Evolutionary conservation across 1,139 yeast genomes (phyloP).

Genomic region (Candida glucosophila): DNA sequence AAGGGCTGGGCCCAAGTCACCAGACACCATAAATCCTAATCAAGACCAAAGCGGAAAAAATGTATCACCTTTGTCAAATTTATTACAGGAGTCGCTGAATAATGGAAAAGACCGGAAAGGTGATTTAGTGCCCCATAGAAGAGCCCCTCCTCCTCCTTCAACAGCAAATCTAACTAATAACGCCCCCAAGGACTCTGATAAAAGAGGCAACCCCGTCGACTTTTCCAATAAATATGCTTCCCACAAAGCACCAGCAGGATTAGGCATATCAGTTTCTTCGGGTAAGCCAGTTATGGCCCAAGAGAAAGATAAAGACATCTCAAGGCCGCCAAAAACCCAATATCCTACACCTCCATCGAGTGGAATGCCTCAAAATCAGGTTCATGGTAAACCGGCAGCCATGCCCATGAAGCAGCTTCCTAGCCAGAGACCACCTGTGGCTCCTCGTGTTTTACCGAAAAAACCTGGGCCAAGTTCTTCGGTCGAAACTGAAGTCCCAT

Average conservation of each 20-base stretch:
- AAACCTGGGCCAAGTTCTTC: neutral
- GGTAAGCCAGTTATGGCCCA: too few species aligned
- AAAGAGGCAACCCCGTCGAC: slow-evolving; percentile 4
- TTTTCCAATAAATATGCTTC: too few species aligned
- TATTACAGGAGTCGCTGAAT: slow-evolving; percentile 17
- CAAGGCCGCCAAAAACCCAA: too few species aligned
- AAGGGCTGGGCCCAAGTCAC: slow-evolving; percentile 38
- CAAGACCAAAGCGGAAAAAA: slow-evolving; percentile 13
- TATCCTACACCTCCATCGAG: neutral
- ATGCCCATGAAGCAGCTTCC: neutral
- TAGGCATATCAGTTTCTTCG: slow-evolving; percentile 11
- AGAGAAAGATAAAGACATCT: too few species aligned
- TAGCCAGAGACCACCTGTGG: neutral
- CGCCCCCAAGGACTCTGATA: slow-evolving; percentile 4
- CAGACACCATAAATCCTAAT: slow-evolving; percentile 31
- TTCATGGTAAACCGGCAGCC: neutral
- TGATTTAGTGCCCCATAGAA: slow-evolving; percentile 40
- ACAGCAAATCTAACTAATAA: slow-evolving; percentile 5
- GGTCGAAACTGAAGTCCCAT: neutral
- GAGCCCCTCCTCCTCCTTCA: slow-evolving; percentile 49
- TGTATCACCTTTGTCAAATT: slow-evolving; percentile 27
- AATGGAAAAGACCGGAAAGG: slow-evolving; percentile 5
- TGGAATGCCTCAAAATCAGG: neutral
- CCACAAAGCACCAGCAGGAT: slow-evolving; percentile 16
- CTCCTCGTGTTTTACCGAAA: slow-evolving; percentile 1